These are phyloP conservation scores for Arctium lappa DNA, from an alignment of 129 eudicot species.

Conservation along the genomic window DNA sequence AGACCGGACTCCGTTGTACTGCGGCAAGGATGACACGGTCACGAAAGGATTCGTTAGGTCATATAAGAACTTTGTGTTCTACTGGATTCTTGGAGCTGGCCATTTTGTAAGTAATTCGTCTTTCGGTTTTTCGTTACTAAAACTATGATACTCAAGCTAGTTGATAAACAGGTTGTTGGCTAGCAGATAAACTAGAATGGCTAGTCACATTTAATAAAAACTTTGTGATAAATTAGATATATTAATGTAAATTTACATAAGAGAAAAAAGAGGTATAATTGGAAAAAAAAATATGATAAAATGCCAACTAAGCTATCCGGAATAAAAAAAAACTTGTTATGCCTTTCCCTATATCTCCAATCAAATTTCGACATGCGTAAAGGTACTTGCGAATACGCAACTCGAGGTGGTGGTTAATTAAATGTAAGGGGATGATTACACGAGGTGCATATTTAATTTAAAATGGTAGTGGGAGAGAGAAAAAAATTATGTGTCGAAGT, in stretches of 20 bases:
- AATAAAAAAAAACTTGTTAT: not conserved
- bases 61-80: constrained; percentile 43
- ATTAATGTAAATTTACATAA: not conserved
- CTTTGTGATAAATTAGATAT: not conserved
- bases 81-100: constrained; percentile 64
- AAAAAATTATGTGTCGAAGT: no score
- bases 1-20: constrained; percentile 37
- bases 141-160: not conserved
- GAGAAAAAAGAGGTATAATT: no score
- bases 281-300: not conserved
- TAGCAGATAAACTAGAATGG: not conserved
- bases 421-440: no score
- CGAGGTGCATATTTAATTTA: no score
- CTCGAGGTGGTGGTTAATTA: no score
- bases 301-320: not conserved
- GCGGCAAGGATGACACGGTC: constrained; percentile 21
- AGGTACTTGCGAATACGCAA: no score
- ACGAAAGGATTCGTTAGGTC: constrained; percentile 50
- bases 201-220: not conserved
- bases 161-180: not conserved
- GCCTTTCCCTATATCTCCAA: no score
- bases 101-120: constrained; percentile 50
- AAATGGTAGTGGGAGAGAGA: no score
- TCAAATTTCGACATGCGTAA: no score
- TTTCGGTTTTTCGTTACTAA: not conserved